These are phyloP conservation scores for Batkoa obscura DNA, from an alignment of 371 early-diverging fungal species.

Conservation along the genomic window DNA sequence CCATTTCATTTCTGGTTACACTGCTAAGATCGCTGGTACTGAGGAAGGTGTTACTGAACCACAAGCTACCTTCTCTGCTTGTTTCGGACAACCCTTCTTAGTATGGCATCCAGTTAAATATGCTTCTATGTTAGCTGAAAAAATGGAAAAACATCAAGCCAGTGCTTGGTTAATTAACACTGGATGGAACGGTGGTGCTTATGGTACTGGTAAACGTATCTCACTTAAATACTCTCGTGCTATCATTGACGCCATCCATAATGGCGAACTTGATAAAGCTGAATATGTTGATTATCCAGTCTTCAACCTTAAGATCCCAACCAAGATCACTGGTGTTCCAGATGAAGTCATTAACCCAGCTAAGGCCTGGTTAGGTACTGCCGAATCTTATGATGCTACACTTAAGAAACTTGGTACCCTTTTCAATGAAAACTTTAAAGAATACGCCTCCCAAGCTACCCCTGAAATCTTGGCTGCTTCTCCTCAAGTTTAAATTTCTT, in stretches of 20 bases:
- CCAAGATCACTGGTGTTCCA: slow-evolving; percentile 51
- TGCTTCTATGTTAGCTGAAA: slow-evolving; percentile 89
- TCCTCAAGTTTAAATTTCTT: slow-evolving; percentile 18
- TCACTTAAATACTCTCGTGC: slow-evolving; percentile 91
- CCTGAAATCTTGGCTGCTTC: slow-evolving; percentile 58
- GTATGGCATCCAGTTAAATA: slow-evolving; percentile 93
- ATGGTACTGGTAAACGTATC: slow-evolving; percentile 78
- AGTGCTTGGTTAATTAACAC: slow-evolving; percentile 96
- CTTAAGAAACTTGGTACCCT: slow-evolving; percentile 55
- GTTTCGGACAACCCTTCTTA: slow-evolving; percentile 93
- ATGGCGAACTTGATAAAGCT: slow-evolving; percentile 64
- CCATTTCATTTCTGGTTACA: slow-evolving; percentile 89
- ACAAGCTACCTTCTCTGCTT: slow-evolving; percentile 85
- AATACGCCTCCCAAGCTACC: slow-evolving; percentile 60
- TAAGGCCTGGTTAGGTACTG: slow-evolving; percentile 60
- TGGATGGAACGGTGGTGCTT: slow-evolving; percentile 92
- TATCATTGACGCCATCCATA: slow-evolving; percentile 91
- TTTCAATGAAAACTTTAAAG: slow-evolving; percentile 79
- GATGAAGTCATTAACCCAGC: slow-evolving; percentile 69
- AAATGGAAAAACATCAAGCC: slow-evolving; percentile 75
- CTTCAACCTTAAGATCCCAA: slow-evolving; percentile 78
- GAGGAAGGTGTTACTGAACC: slow-evolving; percentile 91
- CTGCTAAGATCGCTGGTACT: slow-evolving; percentile 89
- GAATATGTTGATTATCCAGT: slow-evolving; percentile 60
- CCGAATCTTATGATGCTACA: slow-evolving; percentile 39